Evolutionary conservation across 2,329 filamentous ascomycete genomes (phyloP), one percentile per base, ranked within the genome.

Genomic region (Penicillium frequentans): DNA sequence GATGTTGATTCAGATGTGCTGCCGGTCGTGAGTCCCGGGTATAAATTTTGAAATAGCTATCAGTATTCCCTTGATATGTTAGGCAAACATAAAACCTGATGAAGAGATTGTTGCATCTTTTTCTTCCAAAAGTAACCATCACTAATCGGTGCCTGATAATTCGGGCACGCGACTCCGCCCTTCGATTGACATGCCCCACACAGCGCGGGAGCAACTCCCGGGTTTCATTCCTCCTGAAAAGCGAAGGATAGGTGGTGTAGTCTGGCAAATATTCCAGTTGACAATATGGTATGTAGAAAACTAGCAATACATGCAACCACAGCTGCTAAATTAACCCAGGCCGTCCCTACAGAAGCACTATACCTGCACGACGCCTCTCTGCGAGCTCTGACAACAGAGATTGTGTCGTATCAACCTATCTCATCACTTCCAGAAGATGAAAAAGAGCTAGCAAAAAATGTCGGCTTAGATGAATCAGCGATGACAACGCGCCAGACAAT

Each of bases 291-390:
- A 53, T 31, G 51, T 42, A 23, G 14, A 23, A 3, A 5, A 5
- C 27, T 9, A n/a, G 26, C n/a, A 10, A 21, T n/a, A 2, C 16
- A 19, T 10, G 14, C 16, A 14, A 29, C 5, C 6, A 10, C 6
- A 35, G 2, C 16, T 16, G 31, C 42, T 35, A 42, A 50, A 24
- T 49, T 0, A 14, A 19, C 16, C 14, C 14, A 65, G 61, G 35
- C 52, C 13, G 16, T 31, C 16, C 55, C 50, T 21, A 65, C 61
- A 49, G 65, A 68, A 52, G 63, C 67, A 52, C 51, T 70, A 31
- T 70, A 70, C 49, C 63, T 69, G n/a, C 47, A 64, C 21, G 62
- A 70, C 54, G 62, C 60, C 27, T 60, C 67, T 14, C 48, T 68
- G 21, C 58, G 58, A 52, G 59, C 57, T 21, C 49, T 62, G 27